Evolutionary conservation across 805 yeast genomes (phyloP).

Genomic region (Metschnikowia noctiluminum): DNA sequence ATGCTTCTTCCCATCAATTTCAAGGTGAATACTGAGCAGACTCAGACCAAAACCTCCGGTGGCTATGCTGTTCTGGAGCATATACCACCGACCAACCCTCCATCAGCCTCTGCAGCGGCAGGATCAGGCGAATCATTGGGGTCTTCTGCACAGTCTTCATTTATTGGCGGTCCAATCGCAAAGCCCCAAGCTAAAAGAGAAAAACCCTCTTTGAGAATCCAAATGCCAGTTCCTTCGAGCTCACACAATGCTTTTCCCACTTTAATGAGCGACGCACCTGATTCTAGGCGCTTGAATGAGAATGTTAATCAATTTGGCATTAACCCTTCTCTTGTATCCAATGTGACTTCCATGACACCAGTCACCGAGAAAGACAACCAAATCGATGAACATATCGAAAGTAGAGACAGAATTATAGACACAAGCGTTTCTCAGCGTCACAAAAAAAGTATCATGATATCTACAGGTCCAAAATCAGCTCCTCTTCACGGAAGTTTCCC

Average conservation of each 20-base stretch:
- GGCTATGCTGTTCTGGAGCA: not conserved
- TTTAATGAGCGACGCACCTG: conserved; percentile 31
- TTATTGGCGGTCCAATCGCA: not conserved
- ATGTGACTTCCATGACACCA: conserved; percentile 74
- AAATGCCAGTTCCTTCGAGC: conserved; percentile 70
- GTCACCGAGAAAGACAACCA: conserved; percentile 54
- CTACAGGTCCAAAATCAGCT: conserved; percentile 14
- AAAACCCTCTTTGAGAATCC: conserved; percentile 58
- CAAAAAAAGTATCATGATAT: conserved; percentile 1
- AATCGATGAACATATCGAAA: conserved; percentile 10
- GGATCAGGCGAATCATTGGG: not conserved
- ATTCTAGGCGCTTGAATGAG: conserved; percentile 23
- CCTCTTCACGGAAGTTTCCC: conserved; percentile 10
- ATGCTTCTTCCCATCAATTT: conserved; percentile 55
- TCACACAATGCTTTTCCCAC: conserved; percentile 33
- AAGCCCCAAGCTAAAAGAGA: conserved; percentile 31
- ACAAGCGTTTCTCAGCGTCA: conserved; percentile 2
- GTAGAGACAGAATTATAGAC: conserved; percentile 3
- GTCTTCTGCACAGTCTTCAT: not conserved
- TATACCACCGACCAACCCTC: not conserved
- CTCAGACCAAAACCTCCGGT: not conserved
- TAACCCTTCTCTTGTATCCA: conserved; percentile 47
- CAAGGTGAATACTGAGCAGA: conserved; percentile 22
- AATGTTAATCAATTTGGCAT: conserved; percentile 68
- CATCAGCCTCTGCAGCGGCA: not conserved